Evolutionary conservation across 768 basidiomycete genomes (phyloP), one percentile per base, ranked within the genome.

Genomic region (Clitopilus hobsonii): DNA sequence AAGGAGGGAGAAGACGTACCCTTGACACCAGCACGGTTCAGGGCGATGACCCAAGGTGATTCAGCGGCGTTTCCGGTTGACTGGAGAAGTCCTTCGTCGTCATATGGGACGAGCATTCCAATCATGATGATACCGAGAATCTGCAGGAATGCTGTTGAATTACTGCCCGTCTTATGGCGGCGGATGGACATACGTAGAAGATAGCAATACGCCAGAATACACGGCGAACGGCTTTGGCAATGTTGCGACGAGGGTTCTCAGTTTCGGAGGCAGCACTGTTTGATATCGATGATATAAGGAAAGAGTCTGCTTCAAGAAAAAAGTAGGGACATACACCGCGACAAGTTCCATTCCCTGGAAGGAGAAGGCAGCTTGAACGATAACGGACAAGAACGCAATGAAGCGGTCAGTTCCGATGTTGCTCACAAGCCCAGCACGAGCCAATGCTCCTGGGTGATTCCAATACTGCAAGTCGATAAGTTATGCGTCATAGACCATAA

Each of bases 41-140:
- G 84, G 18, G 90, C 91, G 58, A 94, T 86, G 53, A 94, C 91
- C 69, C 90, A 95, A 2, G 92, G 92, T 3, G 89, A 91, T 52
- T 85, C 67, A 0, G 86, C 82, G n/a, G 90, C 91, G 45, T 80
- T 89, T 50, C 83, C 82, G 24, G 74, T 56, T 69, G 72, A 57
- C 54, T 70, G 64, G 38, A 86, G 74, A 38, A 91, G 72, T 10
- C 68, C 64, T 0, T 67, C 63, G 65, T 92, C 84, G 62, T 85
- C 73, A 59, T 78, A 88, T 1, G 88, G 81, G 41, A 94, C 88
- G 36, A 92, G 76, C 85, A 94, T 84, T 56, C 90, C 89, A 32
- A 87, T 83, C 65, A 88, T 81, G 54, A 90, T 64, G 55, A 89
- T 76, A 27, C 87, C 88, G 49, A 89, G 72, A 57, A 90, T 77